Evolutionary conservation across 2,329 filamentous ascomycete genomes (phyloP).

Genomic region (Triangularia verruculosa): DNA sequence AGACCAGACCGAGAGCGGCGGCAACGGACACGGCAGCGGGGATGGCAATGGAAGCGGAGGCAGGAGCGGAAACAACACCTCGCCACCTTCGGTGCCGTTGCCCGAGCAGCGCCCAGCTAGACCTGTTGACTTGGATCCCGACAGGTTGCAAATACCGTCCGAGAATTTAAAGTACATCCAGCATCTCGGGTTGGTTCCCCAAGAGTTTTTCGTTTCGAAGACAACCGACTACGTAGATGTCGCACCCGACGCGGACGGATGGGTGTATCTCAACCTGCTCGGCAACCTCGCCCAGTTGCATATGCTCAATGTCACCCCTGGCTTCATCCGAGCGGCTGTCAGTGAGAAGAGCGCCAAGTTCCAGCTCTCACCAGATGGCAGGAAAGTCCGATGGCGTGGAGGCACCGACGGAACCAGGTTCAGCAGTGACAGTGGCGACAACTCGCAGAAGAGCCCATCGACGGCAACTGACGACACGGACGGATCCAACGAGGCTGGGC

Average conservation of each 20-base stretch:
- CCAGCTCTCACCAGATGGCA: conserved; percentile 72
- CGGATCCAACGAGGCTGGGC: conserved; percentile 40
- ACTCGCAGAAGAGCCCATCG: conserved; percentile 46
- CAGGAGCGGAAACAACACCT: conserved; percentile 37
- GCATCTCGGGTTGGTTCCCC: conserved; percentile 66
- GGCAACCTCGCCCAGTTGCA: conserved; percentile 81
- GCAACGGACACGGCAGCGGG: conserved; percentile 28
- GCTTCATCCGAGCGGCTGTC: conserved; percentile 72
- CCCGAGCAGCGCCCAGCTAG: conserved; percentile 75
- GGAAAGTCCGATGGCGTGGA: conserved; percentile 77
- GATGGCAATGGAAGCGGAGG: conserved; percentile 29
- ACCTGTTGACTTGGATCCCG: conserved; percentile 72
- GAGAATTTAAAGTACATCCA: conserved; percentile 81
- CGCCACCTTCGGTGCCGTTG: conserved; percentile 39
- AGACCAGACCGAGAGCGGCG: conserved; percentile 45
- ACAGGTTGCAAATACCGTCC: conserved; percentile 68
- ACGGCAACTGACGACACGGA: conserved; percentile 51
- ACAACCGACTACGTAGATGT: conserved; percentile 44
- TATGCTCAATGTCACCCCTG: conserved; percentile 76
- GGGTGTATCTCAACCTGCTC: conserved; percentile 79
- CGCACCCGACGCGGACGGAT: conserved; percentile 65
- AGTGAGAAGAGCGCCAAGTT: conserved; percentile 69
- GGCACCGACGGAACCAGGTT: conserved; percentile 62
- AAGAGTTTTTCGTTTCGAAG: conserved; percentile 48
- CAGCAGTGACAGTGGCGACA: conserved; percentile 59